Percentiles rank a stretch among this genome's conserved stretches.
phyloP scores from a whole-genome alignment of 129 eudicot species.

The Escallonia herrerae region DNA sequence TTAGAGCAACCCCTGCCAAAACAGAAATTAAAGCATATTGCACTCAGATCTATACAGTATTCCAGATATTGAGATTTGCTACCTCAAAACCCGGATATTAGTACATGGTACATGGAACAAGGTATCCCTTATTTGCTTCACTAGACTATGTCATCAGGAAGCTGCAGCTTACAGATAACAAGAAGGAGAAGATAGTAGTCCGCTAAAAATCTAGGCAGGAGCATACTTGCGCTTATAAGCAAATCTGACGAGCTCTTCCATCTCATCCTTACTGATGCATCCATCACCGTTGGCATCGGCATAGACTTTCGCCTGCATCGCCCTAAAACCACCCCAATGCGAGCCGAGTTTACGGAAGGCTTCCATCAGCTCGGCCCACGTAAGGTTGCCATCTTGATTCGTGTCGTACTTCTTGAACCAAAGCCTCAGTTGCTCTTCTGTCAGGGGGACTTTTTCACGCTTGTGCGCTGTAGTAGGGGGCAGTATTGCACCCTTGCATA shows the following conservation, averaged over 20 bases:
- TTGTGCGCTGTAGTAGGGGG: too few species aligned
- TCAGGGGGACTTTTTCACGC: too few species aligned
- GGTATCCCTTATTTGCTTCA: not conserved
- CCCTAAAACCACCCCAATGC: slow-evolving; percentile 13
- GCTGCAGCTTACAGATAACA: not conserved
- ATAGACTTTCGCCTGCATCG: slow-evolving; percentile 5
- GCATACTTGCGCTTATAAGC: slow-evolving; percentile 15
- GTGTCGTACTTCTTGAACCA: slow-evolving; percentile 41
- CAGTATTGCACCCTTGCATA: too few species aligned
- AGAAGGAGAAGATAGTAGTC: not conserved
- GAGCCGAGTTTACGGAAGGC: slow-evolving; percentile 19
- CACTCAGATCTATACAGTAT: not conserved
- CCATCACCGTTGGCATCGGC: slow-evolving; percentile 32
- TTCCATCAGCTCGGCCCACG: slow-evolving; percentile 20
- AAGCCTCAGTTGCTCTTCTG: slow-evolving; percentile 21
- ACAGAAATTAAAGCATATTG: too few species aligned
- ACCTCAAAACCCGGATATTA: not conserved
- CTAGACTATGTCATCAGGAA: not conserved
- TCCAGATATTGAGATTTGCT: not conserved
- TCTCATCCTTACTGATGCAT: slow-evolving; percentile 22
- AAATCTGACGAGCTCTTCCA: slow-evolving; percentile 23
- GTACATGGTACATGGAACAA: not conserved
- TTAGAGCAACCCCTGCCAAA: too few species aligned
- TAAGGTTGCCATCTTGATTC: slow-evolving; percentile 30
- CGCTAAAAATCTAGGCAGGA: not conserved